Conservation (phyloP, 768 basidiomycete genomes). For the Fomitopsis serialis region DNA sequence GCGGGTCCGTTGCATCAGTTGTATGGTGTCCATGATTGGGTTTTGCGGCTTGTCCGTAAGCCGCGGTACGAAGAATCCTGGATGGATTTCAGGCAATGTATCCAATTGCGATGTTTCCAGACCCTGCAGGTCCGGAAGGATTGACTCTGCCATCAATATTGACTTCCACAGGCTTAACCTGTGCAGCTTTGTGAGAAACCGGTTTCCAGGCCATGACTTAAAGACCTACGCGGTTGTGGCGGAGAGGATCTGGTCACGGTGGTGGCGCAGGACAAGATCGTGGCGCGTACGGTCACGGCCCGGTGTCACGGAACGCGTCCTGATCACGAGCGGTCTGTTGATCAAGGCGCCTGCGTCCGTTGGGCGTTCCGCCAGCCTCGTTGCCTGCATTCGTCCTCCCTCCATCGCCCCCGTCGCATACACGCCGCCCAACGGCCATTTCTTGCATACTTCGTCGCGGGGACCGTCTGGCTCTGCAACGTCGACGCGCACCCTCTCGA, state of each 20-base stretch:
- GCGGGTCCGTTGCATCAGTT: slow-evolving; percentile 14
- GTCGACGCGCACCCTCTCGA: slow-evolving; percentile 14
- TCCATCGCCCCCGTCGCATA: not conserved
- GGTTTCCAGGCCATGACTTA: too few relatives aligned
- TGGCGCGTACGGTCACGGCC: not conserved
- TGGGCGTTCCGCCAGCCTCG: slow-evolving; percentile 8
- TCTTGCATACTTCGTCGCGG: slow-evolving; percentile 16
- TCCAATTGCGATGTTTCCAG: not conserved
- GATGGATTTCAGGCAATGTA: not conserved
- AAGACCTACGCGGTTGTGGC: too few relatives aligned
- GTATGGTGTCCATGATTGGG: slow-evolving; percentile 62
- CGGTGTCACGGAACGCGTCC: not conserved
- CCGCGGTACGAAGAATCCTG: slow-evolving; percentile 55
- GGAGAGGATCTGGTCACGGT: too few relatives aligned
- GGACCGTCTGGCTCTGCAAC: slow-evolving; percentile 5
- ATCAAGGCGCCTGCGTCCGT: slow-evolving; percentile 12
- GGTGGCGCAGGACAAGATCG: too few relatives aligned
- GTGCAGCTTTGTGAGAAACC: not conserved
- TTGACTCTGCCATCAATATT: not conserved
- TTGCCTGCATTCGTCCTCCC: not conserved
- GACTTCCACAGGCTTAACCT: too few relatives aligned
- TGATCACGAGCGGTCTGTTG: slow-evolving; percentile 2
- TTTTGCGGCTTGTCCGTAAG: slow-evolving; percentile 72
- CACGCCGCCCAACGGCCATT: slow-evolving; percentile 1
- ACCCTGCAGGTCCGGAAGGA: not conserved